Conservation (phyloP, 2,329 filamentous ascomycete species). For the Arthrobotrys pseudoclavata region DNA sequence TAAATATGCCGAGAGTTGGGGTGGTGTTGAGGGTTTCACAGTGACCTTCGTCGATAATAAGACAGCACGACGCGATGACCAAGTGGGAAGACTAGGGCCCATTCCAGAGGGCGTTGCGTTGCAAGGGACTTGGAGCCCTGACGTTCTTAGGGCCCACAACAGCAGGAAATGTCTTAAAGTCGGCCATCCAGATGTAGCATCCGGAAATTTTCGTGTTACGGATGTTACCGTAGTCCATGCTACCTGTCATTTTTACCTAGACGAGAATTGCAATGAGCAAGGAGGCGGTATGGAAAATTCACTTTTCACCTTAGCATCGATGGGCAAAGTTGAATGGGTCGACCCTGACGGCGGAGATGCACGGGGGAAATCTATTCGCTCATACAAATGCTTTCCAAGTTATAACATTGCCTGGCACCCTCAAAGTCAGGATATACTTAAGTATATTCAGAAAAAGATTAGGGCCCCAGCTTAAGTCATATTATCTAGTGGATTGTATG, state of each 20-base stretch:
- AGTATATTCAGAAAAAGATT: background rate
- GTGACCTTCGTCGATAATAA: background rate
- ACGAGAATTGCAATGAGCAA: background rate
- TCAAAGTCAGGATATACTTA: background rate
- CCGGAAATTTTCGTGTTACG: slow-evolving; percentile 1
- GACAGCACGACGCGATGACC: background rate
- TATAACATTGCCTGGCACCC: slow-evolving; percentile 1
- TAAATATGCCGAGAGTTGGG: slow-evolving; percentile 1
- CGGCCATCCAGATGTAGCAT: background rate
- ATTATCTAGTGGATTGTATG: no score
- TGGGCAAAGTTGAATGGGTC: background rate
- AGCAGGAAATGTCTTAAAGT: slow-evolving; percentile 5
- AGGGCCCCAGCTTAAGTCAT: background rate
- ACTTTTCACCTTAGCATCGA: background rate
- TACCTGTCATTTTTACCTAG: slow-evolving; percentile 9
- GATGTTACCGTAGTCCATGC: background rate
- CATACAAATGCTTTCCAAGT: background rate
- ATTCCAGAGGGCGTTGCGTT: background rate
- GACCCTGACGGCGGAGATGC: background rate
- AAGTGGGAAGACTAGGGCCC: background rate
- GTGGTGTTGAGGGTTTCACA: background rate
- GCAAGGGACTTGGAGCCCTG: background rate
- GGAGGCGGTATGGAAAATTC: background rate
- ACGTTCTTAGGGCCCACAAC: background rate
- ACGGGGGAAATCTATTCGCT: slow-evolving; percentile 1